Percentiles rank a stretch among this genome's conserved stretches.
These are phyloP conservation scores for Pseudomonodictys pantanalensis DNA, from an alignment of 495 filamentous ascomycete species.

Conservation along the genomic window DNA sequence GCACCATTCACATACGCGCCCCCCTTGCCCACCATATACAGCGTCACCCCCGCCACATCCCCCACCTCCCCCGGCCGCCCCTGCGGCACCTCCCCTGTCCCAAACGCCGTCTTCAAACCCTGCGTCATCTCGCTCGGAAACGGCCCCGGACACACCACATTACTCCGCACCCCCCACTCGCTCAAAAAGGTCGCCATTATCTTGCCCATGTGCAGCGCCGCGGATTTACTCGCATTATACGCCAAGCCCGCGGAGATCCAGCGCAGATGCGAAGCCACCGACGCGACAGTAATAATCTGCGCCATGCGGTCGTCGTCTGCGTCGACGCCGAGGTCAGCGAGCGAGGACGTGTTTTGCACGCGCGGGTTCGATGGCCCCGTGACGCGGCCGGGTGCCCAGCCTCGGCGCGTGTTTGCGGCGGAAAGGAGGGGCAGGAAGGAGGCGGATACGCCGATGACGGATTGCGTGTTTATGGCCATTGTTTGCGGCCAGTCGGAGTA, in stretches of 20 bases:
- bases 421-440: slow-evolving; percentile 36
- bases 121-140: slow-evolving; percentile 65
- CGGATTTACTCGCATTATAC: slow-evolving; percentile 39
- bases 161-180: slow-evolving; percentile 38
- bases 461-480: slow-evolving; percentile 31
- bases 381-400: slow-evolving; percentile 27
- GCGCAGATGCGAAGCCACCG: slow-evolving; percentile 38
- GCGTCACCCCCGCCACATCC: slow-evolving; percentile 61
- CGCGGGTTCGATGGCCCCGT: slow-evolving; percentile 10
- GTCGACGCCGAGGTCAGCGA: slow-evolving; percentile 7
- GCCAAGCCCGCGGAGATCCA: slow-evolving; percentile 35
- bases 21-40: slow-evolving; percentile 61
- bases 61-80: slow-evolving; percentile 52
- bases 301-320: slow-evolving; percentile 30
- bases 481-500: slow-evolving; percentile 20
- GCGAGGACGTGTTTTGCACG: slow-evolving; percentile 6
- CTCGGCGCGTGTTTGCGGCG: slow-evolving; percentile 32
- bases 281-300: slow-evolving; percentile 41
- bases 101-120: slow-evolving; percentile 45
- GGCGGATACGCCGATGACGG: slow-evolving; percentile 31
- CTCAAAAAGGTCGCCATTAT: slow-evolving; percentile 37
- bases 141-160: slow-evolving; percentile 40
- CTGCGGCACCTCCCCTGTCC: slow-evolving; percentile 50
- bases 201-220: slow-evolving; percentile 39
- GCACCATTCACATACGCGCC: slow-evolving; percentile 59